These are phyloP conservation scores for Phytophthora pistaciae DNA, from an alignment of 352 stramenopile genomes.

Conservation along the genomic window DNA sequence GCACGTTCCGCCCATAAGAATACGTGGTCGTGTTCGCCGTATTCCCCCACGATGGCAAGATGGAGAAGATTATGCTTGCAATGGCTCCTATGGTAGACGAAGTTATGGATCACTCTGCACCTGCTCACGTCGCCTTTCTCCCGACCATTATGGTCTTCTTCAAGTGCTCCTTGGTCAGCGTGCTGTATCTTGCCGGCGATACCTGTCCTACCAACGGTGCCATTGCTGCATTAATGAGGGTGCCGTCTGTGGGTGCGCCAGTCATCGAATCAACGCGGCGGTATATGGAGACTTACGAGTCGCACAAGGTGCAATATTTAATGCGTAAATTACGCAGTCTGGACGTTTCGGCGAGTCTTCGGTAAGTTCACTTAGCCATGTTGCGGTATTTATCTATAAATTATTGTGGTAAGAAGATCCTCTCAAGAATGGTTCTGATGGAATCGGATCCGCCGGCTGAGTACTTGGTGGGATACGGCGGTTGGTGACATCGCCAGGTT, in stretches of 20 bases:
- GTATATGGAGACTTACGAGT: slow-evolving; percentile 1
- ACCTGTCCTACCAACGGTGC: neutral
- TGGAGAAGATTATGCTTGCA: slow-evolving; percentile 5
- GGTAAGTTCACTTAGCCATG: neutral
- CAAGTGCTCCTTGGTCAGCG: neutral
- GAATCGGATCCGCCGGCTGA: too few species aligned
- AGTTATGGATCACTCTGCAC: neutral
- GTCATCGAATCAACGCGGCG: neutral
- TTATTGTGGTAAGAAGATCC: neutral
- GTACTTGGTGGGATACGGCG: too few species aligned
- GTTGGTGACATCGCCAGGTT: too few species aligned
- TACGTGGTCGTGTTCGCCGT: neutral
- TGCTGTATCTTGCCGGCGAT: neutral
- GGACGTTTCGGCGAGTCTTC: neutral
- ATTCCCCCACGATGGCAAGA: neutral
- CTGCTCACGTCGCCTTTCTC: slow-evolving; percentile 1
- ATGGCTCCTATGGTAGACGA: neutral
- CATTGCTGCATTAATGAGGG: neutral
- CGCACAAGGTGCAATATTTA: neutral
- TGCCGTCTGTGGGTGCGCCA: slow-evolving; percentile 5
- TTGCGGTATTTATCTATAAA: too few species aligned
- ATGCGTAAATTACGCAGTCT: slow-evolving; percentile 13
- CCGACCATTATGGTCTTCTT: neutral
- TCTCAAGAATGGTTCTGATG: too few species aligned
- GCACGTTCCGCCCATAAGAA: slow-evolving; percentile 1